These are phyloP conservation scores for Backusella morwellensis DNA, from an alignment of 192 early-diverging fungal genomes.

Conservation along the genomic window DNA sequence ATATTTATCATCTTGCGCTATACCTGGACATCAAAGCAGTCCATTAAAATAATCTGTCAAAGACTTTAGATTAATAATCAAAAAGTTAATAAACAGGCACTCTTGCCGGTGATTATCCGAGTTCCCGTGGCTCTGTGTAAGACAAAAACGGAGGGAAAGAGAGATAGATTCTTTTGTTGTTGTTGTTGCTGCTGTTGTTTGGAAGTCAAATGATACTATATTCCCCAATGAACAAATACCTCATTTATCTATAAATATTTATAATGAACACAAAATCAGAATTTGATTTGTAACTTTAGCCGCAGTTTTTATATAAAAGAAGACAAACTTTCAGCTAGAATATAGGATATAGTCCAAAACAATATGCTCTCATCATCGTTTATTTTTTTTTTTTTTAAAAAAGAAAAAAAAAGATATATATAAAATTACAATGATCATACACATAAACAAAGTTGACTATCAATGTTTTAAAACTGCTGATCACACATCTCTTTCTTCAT, in stretches of 20 bases:
- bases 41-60: too few species aligned
- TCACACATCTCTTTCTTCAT: not conserved
- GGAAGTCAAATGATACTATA: not conserved
- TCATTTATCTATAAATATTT: constrained; percentile 1
- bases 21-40: too few species aligned
- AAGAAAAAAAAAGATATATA: not conserved
- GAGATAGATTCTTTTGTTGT: too few species aligned
- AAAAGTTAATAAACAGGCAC: not conserved
- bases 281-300: not conserved
- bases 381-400: not conserved
- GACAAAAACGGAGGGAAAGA: too few species aligned
- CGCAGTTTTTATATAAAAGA: too few species aligned
- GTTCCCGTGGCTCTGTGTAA: not conserved
- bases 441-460: not conserved
- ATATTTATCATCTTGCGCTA: too few species aligned
- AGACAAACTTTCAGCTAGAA: too few species aligned
- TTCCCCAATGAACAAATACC: not conserved
- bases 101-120: not conserved
- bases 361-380: too few species aligned
- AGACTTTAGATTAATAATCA: too few species aligned
- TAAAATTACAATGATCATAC: not conserved
- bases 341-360: too few species aligned
- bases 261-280: not conserved
- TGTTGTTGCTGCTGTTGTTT: not conserved
- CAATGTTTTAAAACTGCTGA: not conserved